Conservation (phyloP, 1,139 yeast species). For the Sugiyamaella xylanicola region DNA sequence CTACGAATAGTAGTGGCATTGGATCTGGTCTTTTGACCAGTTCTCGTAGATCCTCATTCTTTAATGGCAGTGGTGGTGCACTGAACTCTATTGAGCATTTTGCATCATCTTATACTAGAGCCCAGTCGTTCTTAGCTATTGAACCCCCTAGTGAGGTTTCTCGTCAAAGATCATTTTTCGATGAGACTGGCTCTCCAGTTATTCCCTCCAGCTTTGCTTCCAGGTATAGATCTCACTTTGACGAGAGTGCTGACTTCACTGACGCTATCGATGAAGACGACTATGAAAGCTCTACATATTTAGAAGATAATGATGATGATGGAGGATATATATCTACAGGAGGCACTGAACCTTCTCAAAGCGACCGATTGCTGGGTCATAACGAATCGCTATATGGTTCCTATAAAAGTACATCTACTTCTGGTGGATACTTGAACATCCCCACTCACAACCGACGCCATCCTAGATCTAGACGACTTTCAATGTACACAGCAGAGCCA, state of each 20-base stretch:
- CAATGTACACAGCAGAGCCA: constrained; percentile 26
- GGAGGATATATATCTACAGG: constrained; percentile 21
- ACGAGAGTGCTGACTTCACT: constrained; percentile 19
- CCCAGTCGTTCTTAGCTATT: constrained; percentile 65
- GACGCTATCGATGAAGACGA: constrained; percentile 25
- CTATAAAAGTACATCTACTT: constrained; percentile 18
- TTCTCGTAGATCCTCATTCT: constrained; percentile 12
- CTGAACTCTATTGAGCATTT: constrained; percentile 71
- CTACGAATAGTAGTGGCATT: neutral
- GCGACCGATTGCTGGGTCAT: constrained; percentile 18
- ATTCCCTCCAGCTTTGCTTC: constrained; percentile 20
- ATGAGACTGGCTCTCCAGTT: constrained; percentile 32
- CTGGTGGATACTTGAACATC: constrained; percentile 12
- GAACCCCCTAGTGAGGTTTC: constrained; percentile 49
- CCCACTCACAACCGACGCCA: constrained; percentile 14
- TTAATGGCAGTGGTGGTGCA: constrained; percentile 9
- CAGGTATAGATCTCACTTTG: constrained; percentile 11
- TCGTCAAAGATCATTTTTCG: constrained; percentile 54
- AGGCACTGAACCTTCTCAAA: constrained; percentile 13
- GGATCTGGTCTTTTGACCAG: neutral
- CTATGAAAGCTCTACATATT: constrained; percentile 15
- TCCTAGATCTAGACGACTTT: constrained; percentile 20
- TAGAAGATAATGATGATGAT: constrained; percentile 17
- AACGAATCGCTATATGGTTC: constrained; percentile 18
- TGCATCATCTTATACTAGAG: constrained; percentile 76